Evolutionary conservation across 352 stramenopile species (phyloP), one percentile per base, ranked within the genome.

Genomic region (Globisporangium abappressorium): DNA sequence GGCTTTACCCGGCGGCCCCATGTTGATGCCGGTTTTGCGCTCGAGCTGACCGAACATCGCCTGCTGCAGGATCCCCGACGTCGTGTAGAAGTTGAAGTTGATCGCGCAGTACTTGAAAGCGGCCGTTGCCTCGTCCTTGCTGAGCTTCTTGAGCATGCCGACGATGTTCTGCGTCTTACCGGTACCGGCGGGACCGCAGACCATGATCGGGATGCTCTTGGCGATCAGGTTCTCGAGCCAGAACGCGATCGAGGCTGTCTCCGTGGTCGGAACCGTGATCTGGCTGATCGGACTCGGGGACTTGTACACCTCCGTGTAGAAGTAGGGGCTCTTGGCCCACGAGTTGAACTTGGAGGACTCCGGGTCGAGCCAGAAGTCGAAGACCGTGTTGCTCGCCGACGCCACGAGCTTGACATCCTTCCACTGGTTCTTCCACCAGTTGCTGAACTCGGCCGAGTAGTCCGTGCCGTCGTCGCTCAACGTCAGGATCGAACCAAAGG

Each of bases 41-140:
- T 99, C 97, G 26, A 99, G 73, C 51, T 97, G 90, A 0, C 90
- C 77, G 41, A 92, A 92, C 92, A 99, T 98, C 0, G 91, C 97
- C 57, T 95, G 79, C 65, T 98, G 91, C 41, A 99, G 79, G 24
- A 97, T 96, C 2, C 82, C 80, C 43, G 93, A 97, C 5, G 94
- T 98, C 7, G 94, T 98, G 83, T 98, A 99, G 67, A 98, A 99
- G 79, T 99, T 99, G 64, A 99, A 98, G 77, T 99, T 99, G 73
- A 99, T 98, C 3, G 87, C 98, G 33, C 81, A 88, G 69, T 89
- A 97, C 20, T 87, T 79, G 62, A 97, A 89, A n/a, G 90, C 91
- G 22, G 81, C 79, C 7, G 80, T 91, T 6, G 79, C 81, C 57
- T 95, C 88, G 49, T 95, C 88, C 33, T 91, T 91, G 71, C 95